These are phyloP conservation scores for Suhomyces maxii DNA, from an alignment of 1,139 yeast species.

Conservation along the genomic window DNA sequence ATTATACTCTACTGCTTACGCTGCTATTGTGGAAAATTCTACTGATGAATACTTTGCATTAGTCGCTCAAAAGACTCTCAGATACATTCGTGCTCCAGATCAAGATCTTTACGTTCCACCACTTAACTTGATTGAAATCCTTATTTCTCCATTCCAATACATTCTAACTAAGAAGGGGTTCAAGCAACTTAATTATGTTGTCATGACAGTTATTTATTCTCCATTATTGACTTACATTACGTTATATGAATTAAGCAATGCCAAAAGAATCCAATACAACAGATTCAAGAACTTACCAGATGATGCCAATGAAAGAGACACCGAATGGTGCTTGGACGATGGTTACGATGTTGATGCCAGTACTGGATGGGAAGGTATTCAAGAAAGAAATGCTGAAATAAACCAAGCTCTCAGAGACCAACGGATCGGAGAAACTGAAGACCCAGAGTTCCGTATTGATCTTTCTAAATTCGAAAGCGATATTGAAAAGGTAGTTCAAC, in stretches of 20 bases:
- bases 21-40: slow-evolving; percentile 78
- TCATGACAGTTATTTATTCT: slow-evolving; percentile 66
- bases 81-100: slow-evolving; percentile 88
- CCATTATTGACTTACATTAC: slow-evolving; percentile 68
- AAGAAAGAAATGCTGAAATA: slow-evolving; percentile 38
- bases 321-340: slow-evolving; percentile 82
- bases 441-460: slow-evolving; percentile 64
- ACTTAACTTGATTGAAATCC: slow-evolving; percentile 67
- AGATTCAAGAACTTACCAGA: slow-evolving; percentile 65
- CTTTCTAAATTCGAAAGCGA: slow-evolving; percentile 48
- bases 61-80: slow-evolving; percentile 78
- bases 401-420: slow-evolving; percentile 48
- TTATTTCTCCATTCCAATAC: slow-evolving; percentile 40
- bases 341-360: slow-evolving; percentile 55
- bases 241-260: slow-evolving; percentile 60
- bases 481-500: slow-evolving; percentile 53
- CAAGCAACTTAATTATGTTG: slow-evolving; percentile 43
- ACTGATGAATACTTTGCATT: slow-evolving; percentile 82
- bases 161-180: slow-evolving; percentile 27
- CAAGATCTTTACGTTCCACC: slow-evolving; percentile 86
- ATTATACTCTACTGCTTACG: slow-evolving; percentile 80
- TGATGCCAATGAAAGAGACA: slow-evolving; percentile 77
- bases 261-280: slow-evolving; percentile 72
- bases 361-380: slow-evolving; percentile 41
- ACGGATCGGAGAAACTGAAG: slow-evolving; percentile 64